phyloP scores from a whole-genome alignment of 176 grass and related monocot genomes.

The bread wheat (Triticum aestivum) region DNA sequence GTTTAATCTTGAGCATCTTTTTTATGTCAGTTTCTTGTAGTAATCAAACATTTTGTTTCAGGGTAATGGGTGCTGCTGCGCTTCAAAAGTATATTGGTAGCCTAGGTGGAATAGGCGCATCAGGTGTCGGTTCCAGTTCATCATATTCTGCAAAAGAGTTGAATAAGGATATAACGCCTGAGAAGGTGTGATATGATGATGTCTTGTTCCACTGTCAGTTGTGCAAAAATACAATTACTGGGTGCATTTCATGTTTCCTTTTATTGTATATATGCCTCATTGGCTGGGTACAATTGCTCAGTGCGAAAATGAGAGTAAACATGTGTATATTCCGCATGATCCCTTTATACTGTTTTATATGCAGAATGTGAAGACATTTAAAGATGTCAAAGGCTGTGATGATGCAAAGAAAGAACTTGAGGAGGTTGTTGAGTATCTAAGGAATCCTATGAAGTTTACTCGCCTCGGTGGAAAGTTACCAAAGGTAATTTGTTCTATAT shows the following conservation, averaged over 20 bases:
- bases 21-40: conserved; percentile 8
- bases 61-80: conserved; percentile 71
- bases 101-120: conserved; percentile 80
- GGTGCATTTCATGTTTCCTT: conserved; percentile 10
- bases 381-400: conserved; percentile 99
- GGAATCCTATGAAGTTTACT: conserved; percentile 94
- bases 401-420: conserved; percentile 99
- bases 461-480: conserved; percentile 95
- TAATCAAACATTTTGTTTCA: conserved; percentile 44
- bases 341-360: conserved; percentile 20
- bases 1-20: background rate
- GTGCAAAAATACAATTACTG: background rate
- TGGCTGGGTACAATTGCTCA: background rate
- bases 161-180: conserved; percentile 93
- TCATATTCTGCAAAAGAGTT: conserved; percentile 89
- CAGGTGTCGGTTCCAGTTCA: conserved; percentile 83
- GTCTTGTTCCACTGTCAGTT: background rate
- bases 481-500: conserved; percentile 61
- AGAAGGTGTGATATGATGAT: conserved; percentile 64
- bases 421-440: conserved; percentile 98
- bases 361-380: conserved; percentile 98
- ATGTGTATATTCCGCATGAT: conserved; percentile 14
- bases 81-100: conserved; percentile 94
- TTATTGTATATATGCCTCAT: background rate
- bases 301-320: background rate